A percentile compares a stretch with the other conserved stretches of the same genome.
These are phyloP conservation scores for Aspergillus hortae DNA, from an alignment of 2,329 filamentous ascomycete genomes.

Conservation along the genomic window DNA sequence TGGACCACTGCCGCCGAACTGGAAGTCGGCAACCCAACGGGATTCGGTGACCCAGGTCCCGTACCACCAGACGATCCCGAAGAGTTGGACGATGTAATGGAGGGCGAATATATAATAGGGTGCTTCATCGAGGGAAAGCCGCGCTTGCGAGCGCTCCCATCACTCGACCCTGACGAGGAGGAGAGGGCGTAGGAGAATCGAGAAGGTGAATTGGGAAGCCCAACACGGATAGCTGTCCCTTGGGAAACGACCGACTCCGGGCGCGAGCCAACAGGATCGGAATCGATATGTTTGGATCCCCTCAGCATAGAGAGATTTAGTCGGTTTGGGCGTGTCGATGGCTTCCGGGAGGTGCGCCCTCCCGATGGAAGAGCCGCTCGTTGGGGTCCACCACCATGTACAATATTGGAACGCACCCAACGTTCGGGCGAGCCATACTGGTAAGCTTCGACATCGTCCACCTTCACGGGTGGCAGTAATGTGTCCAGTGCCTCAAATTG, in stretches of 20 bases:
- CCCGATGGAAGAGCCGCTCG: slow-evolving; percentile 37
- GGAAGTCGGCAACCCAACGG: slow-evolving; percentile 30
- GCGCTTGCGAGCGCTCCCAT: slow-evolving; percentile 15
- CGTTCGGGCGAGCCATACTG: slow-evolving; percentile 59
- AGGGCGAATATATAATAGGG: slow-evolving; percentile 30
- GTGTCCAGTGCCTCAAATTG: slow-evolving; percentile 56
- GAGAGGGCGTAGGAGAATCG: slow-evolving; percentile 30
- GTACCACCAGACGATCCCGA: slow-evolving; percentile 20
- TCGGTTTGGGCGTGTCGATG: slow-evolving; percentile 15
- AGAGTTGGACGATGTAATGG: slow-evolving; percentile 30
- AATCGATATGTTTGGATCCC: slow-evolving; percentile 16
- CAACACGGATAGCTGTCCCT: slow-evolving; percentile 33
- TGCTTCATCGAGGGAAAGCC: slow-evolving; percentile 20
- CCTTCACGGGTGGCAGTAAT: slow-evolving; percentile 51
- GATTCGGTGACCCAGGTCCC: slow-evolving; percentile 10
- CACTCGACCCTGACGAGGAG: slow-evolving; percentile 31
- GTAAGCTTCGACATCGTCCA: slow-evolving; percentile 55
- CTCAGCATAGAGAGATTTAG: slow-evolving; percentile 21
- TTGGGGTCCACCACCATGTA: slow-evolving; percentile 31
- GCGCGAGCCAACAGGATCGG: slow-evolving; percentile 19
- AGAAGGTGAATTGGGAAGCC: slow-evolving; percentile 25
- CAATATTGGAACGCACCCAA: slow-evolving; percentile 38
- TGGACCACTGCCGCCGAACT: slow-evolving; percentile 30
- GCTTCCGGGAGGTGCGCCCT: slow-evolving; percentile 36
- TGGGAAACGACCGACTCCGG: slow-evolving; percentile 32